Percentiles rank a stretch among this genome's conserved stretches.
phyloP scores from a whole-genome alignment of 2,329 filamentous ascomycete genomes.

The Trichophyton rubrum region DNA sequence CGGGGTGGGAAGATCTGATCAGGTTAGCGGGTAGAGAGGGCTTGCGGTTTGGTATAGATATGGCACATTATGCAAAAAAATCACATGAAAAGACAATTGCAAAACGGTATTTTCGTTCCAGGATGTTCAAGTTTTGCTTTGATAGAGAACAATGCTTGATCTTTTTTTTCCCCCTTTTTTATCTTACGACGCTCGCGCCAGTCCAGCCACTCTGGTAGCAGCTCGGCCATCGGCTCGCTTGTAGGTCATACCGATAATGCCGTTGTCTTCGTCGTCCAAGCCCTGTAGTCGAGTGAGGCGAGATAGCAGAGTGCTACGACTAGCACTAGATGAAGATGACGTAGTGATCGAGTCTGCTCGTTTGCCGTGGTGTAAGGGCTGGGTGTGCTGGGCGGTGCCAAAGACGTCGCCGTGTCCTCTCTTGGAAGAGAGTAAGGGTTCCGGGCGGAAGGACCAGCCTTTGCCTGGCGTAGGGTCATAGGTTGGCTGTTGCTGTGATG shows the following conservation, averaged over 20 bases:
- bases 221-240: slow-evolving; percentile 9
- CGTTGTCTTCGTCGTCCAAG: background rate
- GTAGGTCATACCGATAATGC: slow-evolving; percentile 4
- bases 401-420: slow-evolving; percentile 29
- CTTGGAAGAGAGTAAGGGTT: slow-evolving; percentile 19
- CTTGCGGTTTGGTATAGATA: background rate
- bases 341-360: slow-evolving; percentile 27
- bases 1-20: background rate
- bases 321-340: slow-evolving; percentile 9
- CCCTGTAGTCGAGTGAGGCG: background rate
- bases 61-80: background rate
- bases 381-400: slow-evolving; percentile 23
- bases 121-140: no score
- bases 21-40: background rate
- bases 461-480: slow-evolving; percentile 16
- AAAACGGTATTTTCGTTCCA: background rate
- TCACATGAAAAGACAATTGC: no score
- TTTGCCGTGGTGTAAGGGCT: slow-evolving; percentile 33
- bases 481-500: slow-evolving; percentile 10
- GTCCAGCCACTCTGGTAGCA: slow-evolving; percentile 2
- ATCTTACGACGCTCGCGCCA: background rate
- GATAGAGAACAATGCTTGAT: background rate
- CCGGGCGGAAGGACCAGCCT: slow-evolving; percentile 23
- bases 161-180: background rate
- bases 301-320: background rate